Conservation (phyloP, 495 filamentous ascomycete genomes). For the Ramalina intermedia region DNA sequence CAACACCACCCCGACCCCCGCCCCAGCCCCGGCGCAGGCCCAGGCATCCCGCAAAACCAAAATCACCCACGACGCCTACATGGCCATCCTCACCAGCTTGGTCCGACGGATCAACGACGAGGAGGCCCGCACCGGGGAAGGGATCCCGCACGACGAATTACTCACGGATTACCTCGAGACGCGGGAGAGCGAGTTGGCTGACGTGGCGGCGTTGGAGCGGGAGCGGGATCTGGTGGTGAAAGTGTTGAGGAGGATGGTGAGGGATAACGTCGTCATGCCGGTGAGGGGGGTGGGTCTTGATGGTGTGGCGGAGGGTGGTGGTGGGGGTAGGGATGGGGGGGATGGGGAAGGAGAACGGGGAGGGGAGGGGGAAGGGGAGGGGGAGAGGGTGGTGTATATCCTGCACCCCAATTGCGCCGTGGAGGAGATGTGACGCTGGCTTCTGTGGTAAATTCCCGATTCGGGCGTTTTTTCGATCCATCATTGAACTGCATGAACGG, state of each 20-base stretch:
- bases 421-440: conserved; percentile 37
- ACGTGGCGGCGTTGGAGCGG: conserved; percentile 60
- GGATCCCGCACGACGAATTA: conserved; percentile 76
- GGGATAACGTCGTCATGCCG: conserved; percentile 89
- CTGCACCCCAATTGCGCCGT: conserved; percentile 88
- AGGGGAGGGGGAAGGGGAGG: conserved; percentile 29
- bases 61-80: conserved; percentile 92
- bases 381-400: conserved; percentile 60
- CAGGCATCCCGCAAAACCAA: conserved; percentile 49
- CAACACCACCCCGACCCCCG: conserved; percentile 22
- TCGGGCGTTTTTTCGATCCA: too few relatives aligned
- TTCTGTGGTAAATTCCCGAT: too few relatives aligned
- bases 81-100: conserved; percentile 71
- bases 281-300: conserved; percentile 74
- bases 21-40: conserved; percentile 21
- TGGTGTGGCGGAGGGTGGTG: conserved; percentile 32
- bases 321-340: conserved; percentile 29
- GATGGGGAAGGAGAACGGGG: conserved; percentile 26
- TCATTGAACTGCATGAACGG: too few relatives aligned
- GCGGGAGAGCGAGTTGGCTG: conserved; percentile 69
- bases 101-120: conserved; percentile 72
- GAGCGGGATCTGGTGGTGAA: conserved; percentile 71
- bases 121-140: conserved; percentile 55
- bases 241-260: conserved; percentile 91
- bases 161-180: conserved; percentile 90